Base-by-base conservation (phyloP, 345 rosid genomes). In the Excoecaria agallocha region DNA sequence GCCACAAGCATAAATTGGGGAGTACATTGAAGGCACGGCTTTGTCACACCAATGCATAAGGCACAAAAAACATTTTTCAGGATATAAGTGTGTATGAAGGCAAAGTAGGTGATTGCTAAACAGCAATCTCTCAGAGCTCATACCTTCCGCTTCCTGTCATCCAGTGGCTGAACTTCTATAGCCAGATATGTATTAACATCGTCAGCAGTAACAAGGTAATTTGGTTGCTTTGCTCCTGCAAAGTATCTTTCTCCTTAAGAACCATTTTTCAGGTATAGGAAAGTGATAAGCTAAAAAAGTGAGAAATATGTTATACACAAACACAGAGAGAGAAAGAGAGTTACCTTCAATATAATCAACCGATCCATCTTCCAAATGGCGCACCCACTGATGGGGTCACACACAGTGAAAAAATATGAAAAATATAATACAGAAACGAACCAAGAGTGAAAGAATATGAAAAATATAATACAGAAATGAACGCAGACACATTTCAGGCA, bases 91-190 rank as follows among this genome's bases (percentile, higher is more conserved):
- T 13, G 49, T 5, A 19, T 64, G 57, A 25, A 35, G 45, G 69
- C n/a, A 16, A 62, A 66, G 0, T 43, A 59, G 8, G n/a, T 56
- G 77, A 71, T 17, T n/a, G 77, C 38, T 48, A 52, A 8, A 24
- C 54, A 55, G n/a, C 25, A 12, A 13, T 22, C 50, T 24, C 64
- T 8, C 20, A 49, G 74, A 78, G 70, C 67, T 74, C 37, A 78
- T 85, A 96, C 99, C 98, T 90, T 96, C 80, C 98, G 96, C 74
- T 91, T 96, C 81, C 90, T 79, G 78, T 88, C 86, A 88, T 96
- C 99, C 50, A 96, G 82, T 57, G 99, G 99, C 87, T 96, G 99
- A 77, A 96, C 97, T 89, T 96, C 99, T 82, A 96, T 91, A 58
- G 96, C 98, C 76, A 96, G 99, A 83, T 86, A 89, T 8, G 94